Conservation (phyloP, 352 stramenopile species). For the Phytopythium aichiense region DNA sequence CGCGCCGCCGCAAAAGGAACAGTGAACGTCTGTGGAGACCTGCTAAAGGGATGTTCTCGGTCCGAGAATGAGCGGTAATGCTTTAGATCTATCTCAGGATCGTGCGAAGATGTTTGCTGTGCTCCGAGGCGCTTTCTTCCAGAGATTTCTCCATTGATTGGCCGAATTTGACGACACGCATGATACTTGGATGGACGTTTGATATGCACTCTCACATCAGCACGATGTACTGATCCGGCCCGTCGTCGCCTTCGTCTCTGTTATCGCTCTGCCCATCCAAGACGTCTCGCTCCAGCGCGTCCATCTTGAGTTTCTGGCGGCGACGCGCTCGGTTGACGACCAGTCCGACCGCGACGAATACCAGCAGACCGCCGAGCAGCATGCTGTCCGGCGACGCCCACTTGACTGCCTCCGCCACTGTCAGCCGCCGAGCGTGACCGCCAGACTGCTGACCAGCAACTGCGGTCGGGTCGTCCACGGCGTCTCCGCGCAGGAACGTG, state of each 20-base stretch:
- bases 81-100: too few species aligned
- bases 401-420: not conserved
- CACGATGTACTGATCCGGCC: not conserved
- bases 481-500: slow-evolving; percentile 2
- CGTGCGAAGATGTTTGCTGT: too few species aligned
- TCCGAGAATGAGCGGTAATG: too few species aligned
- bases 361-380: not conserved
- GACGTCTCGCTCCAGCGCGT: not conserved
- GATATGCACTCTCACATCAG: not conserved
- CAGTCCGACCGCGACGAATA: slow-evolving; percentile 3
- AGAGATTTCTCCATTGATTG: too few species aligned
- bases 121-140: too few species aligned
- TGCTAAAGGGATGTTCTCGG: too few species aligned
- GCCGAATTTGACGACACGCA: not conserved
- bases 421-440: not conserved
- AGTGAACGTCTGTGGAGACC: too few species aligned
- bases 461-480: not conserved
- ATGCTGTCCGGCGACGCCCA: not conserved
- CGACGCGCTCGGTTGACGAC: not conserved
- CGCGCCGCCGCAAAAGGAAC: too few species aligned
- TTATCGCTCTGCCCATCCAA: not conserved
- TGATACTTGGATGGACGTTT: not conserved
- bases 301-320: slow-evolving; percentile 3
- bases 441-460: not conserved
- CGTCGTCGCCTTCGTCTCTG: not conserved